These are phyloP conservation scores for Trichomonas gallinae DNA, from an alignment of 208 protist genomes.

Conservation along the genomic window DNA sequence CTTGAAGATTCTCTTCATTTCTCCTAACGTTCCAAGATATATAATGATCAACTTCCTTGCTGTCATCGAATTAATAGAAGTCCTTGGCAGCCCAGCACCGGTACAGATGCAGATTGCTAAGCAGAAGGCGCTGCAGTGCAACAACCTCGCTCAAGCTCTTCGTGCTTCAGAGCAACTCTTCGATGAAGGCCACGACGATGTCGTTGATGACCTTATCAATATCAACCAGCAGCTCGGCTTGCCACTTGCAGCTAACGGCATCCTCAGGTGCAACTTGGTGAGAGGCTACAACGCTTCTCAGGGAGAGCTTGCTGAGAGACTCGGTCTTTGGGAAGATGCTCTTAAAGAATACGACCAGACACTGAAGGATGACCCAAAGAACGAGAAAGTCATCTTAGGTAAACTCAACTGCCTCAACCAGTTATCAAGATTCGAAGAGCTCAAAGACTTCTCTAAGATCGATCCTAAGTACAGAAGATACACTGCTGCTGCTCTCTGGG, in stretches of 20 bases:
- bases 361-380: neutral
- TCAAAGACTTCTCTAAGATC: neutral
- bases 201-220: neutral
- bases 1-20: neutral
- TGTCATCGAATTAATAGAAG: neutral
- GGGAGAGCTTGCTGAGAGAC: neutral
- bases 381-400: neutral
- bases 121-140: neutral
- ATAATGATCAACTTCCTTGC: neutral
- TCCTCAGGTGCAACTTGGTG: neutral
- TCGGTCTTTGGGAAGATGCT: conserved; percentile 1
- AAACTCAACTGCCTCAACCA: neutral
- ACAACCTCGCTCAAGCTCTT: neutral
- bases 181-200: neutral
- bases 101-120: neutral
- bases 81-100: neutral
- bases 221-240: neutral
- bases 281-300: neutral
- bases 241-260: neutral
- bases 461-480: neutral
- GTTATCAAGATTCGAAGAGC: neutral
- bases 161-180: neutral
- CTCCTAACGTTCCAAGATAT: neutral
- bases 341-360: neutral
- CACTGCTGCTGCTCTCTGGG: neutral